Percentiles rank a stretch among this genome's conserved stretches.
phyloP scores from a whole-genome alignment of 1,284 basidiomycete genomes.

The Apiotrichum brassicae region DNA sequence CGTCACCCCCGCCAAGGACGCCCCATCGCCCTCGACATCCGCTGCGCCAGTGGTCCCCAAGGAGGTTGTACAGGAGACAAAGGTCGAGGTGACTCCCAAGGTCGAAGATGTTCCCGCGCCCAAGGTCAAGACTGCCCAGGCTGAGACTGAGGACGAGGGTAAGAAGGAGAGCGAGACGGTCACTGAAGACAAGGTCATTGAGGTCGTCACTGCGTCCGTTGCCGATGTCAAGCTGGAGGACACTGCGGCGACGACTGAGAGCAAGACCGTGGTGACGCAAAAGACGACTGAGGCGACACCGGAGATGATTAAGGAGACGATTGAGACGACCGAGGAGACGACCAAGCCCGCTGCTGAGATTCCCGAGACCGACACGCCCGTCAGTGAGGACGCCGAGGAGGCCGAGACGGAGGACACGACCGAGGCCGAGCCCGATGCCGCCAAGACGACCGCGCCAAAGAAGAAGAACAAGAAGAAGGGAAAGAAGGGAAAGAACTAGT shows the following conservation, averaged over 20 bases:
- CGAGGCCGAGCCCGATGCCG: not conserved
- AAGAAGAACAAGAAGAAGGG: constrained; percentile 4
- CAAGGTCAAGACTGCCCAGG: not conserved
- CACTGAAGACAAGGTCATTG: constrained; percentile 1
- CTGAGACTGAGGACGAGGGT: not conserved
- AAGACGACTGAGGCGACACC: not conserved
- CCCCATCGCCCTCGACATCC: too few species aligned
- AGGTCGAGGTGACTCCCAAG: too few species aligned
- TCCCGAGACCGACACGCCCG: not conserved
- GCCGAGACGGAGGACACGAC: not conserved
- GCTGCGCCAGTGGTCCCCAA: too few species aligned
- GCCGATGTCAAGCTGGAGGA: not conserved
- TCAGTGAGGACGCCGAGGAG: not conserved
- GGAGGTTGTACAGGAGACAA: too few species aligned
- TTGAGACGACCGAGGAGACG: not conserved
- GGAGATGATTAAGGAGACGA: not conserved
- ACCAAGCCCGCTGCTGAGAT: not conserved
- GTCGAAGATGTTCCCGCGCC: not conserved
- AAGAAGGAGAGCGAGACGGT: not conserved
- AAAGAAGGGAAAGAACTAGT: constrained; percentile 4
- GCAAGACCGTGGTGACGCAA: not conserved
- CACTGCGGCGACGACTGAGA: not conserved
- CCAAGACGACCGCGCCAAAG: not conserved
- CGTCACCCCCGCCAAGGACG: not conserved
- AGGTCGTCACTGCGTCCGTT: not conserved